These are phyloP conservation scores for Botrytis byssoidea DNA, from an alignment of 2,329 filamentous ascomycete genomes.

Conservation along the genomic window DNA sequence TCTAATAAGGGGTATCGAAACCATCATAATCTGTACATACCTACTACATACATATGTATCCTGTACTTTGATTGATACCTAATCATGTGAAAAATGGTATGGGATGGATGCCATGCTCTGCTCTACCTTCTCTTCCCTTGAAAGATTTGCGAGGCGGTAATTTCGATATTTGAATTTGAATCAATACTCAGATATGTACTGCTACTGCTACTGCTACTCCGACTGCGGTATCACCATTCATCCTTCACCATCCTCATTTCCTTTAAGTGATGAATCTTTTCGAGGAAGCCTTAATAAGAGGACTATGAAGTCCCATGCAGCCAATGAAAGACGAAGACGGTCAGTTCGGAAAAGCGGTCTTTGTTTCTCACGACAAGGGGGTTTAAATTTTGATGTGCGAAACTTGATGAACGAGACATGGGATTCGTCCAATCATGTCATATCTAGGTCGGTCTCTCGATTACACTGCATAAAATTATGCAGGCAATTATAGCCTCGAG, in stretches of 20 bases:
- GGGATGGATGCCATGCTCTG: background rate
- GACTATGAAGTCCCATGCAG: background rate
- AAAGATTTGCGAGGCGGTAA: background rate
- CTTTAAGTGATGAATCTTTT: background rate
- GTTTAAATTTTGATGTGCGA: background rate
- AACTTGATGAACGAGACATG: background rate
- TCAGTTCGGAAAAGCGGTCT: background rate
- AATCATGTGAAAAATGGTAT: background rate
- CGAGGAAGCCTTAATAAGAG: background rate
- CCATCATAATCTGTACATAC: background rate
- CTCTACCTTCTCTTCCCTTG: background rate
- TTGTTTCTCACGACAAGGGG: background rate
- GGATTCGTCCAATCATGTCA: background rate
- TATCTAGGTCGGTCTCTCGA: background rate
- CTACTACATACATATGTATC: background rate
- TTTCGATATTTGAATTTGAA: constrained; percentile 1
- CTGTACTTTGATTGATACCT: background rate
- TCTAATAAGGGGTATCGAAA: background rate
- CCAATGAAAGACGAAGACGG: background rate
- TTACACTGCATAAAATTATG: background rate
- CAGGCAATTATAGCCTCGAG: background rate
- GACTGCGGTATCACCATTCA: background rate
- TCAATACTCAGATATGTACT: background rate
- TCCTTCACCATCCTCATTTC: background rate
- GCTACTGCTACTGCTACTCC: background rate